Evolutionary conservation across 495 filamentous ascomycete species (phyloP), one percentile per base, ranked within the genome.

Genomic region (Pyronema domesticum): DNA sequence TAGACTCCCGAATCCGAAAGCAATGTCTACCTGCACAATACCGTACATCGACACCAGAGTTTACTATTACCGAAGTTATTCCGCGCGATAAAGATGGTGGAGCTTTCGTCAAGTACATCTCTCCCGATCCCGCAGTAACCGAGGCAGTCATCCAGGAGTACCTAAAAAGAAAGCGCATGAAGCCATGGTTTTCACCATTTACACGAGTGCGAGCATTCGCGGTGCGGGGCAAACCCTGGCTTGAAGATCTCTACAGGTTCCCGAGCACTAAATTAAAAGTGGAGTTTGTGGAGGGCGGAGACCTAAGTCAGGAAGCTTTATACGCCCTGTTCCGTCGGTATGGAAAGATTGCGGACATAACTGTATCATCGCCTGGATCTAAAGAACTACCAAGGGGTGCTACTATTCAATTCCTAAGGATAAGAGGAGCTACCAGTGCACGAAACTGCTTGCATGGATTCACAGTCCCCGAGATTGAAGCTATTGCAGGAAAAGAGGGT

Each of bases 401-500:
- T 3, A 76, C 74, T 45, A 67, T 98, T 17, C 83, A 89, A 56
- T 95, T 89, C 61, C 68, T 74, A 6, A 69, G 72, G 7, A 73
- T 82, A 15, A 75, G 82, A 37, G 78, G 86, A 3, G 64, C 64
- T 1, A 82, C 91, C 51, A 85, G 88, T 76, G 89, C 89, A 7
- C 81, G 83, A 56, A 95, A 93, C 58, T 96, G 89, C 69, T 72
- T 95, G 70, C 93, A 96, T 67, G 93, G 91, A 0, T 86, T 82
- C 57, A 72, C 73, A 3, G 73, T 93, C 3, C 63, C 72, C 0
- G 80, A 81, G 49, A 71, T 73, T 42, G 66, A 68, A 11, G 61
- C 60, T 13, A 69, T 72, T 35, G 81, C 81, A 6, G 86, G 86
- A 39, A 86, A 84, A 13, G 84, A 81, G 59, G 61, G 65, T n/a